Conservation (phyloP, 345 rosid species). For the Boechera retrofracta region DNA sequence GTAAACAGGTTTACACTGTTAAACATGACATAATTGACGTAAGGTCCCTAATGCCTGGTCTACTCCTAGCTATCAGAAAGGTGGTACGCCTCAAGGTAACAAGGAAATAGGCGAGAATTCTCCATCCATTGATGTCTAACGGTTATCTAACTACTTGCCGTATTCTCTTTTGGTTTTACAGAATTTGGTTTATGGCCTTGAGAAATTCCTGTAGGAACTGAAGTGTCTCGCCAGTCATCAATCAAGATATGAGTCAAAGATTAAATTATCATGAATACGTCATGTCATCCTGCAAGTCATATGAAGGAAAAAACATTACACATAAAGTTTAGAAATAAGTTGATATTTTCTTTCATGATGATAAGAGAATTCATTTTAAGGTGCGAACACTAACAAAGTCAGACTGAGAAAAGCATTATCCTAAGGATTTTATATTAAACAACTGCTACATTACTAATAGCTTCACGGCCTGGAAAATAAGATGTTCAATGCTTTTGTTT, state of each 20-base stretch:
- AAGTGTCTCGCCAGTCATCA: constrained; percentile 21
- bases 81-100: constrained; percentile 87
- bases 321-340: neutral
- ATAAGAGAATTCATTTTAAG: neutral
- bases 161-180: constrained; percentile 47
- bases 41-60: constrained; percentile 90
- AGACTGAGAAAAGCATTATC: constrained; percentile 1
- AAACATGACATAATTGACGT: constrained; percentile 86
- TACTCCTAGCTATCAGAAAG: constrained; percentile 84
- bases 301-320: constrained; percentile 2
- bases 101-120: constrained; percentile 55
- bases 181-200: constrained; percentile 90
- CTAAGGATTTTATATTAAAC: neutral
- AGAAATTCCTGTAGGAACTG: constrained; percentile 67
- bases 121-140: constrained; percentile 31
- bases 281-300: constrained; percentile 34
- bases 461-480: neutral
- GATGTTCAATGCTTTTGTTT: constrained; percentile 11
- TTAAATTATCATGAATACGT: constrained; percentile 8
- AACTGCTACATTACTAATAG: neutral
- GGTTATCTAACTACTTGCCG: constrained; percentile 29
- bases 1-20: constrained; percentile 72
- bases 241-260: constrained; percentile 15
- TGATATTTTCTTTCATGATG: neutral
- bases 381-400: neutral